Conservation (phyloP, 31 red algal genomes). For the Odonthalia washingtoniensis region DNA sequence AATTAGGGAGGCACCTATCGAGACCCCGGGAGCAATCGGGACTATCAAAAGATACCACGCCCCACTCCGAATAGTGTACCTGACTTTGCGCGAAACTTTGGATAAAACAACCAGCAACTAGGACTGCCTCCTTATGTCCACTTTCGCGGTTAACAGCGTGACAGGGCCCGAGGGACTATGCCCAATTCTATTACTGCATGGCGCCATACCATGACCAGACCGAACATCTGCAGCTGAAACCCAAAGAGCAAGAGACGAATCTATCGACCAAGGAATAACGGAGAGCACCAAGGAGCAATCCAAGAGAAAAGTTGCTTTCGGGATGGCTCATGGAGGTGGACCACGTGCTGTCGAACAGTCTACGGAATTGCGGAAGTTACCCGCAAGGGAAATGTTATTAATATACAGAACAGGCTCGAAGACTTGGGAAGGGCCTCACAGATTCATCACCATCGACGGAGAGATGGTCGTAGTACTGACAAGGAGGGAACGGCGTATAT, state of each 20-base stretch:
- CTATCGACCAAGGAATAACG: slow-evolving; percentile 22
- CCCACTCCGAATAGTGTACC: slow-evolving; percentile 17
- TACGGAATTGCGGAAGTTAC: neutral
- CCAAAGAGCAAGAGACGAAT: slow-evolving; percentile 9
- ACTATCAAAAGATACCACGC: slow-evolving; percentile 33
- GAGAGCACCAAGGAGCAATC: slow-evolving; percentile 23
- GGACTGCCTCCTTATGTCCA: slow-evolving; percentile 26
- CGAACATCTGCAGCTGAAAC: neutral
- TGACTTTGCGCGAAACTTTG: slow-evolving; percentile 12
- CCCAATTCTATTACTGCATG: slow-evolving; percentile 20
- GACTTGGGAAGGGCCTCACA: no score
- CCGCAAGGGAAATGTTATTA: no score
- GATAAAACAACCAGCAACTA: neutral
- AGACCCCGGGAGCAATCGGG: slow-evolving; percentile 23
- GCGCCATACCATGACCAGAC: neutral
- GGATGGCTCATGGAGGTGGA: neutral
- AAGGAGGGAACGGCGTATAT: no score
- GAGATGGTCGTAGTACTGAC: no score
- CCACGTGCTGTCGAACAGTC: neutral
- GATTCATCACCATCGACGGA: no score
- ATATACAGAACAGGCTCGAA: no score
- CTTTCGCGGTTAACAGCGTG: neutral
- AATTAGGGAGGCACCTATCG: slow-evolving; percentile 5
- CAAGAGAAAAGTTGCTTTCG: slow-evolving; percentile 10
- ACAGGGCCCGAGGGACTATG: slow-evolving; percentile 38